Percentiles rank a stretch among this genome's conserved stretches.
Conservation (phyloP, 228 moss, liverwort and hornwort genomes). For the Sphagnum magellanicum region DNA sequence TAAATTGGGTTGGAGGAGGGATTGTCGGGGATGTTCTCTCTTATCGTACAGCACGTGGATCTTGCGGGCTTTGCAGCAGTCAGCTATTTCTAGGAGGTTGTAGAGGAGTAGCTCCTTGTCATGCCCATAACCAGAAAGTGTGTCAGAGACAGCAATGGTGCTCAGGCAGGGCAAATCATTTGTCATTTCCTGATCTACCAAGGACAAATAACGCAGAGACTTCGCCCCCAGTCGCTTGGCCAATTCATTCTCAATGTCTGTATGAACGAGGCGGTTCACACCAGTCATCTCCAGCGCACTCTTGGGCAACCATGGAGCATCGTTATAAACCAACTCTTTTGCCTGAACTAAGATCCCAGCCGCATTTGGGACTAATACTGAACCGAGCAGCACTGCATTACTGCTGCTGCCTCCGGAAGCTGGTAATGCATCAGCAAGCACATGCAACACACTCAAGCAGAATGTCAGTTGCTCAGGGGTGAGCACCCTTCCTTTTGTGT, state of each 20-base stretch:
- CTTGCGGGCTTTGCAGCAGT: constrained; percentile 76
- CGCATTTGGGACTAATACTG: constrained; percentile 64
- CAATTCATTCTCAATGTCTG: constrained; percentile 64
- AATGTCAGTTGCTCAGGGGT: constrained; percentile 65
- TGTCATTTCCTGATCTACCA: constrained; percentile 93
- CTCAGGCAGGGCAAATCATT: constrained; percentile 75
- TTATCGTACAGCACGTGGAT: constrained; percentile 81
- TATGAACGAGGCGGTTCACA: constrained; percentile 72
- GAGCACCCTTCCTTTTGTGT: constrained; percentile 44
- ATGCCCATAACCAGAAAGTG: constrained; percentile 44
- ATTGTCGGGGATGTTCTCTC: constrained; percentile 79
- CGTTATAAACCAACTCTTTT: constrained; percentile 81
- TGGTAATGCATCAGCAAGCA: constrained; percentile 63
- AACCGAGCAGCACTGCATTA: constrained; percentile 19
- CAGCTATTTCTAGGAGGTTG: constrained; percentile 76
- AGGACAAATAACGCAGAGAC: constrained; percentile 78
- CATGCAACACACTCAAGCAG: constrained; percentile 73
- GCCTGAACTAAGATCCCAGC: constrained; percentile 54
- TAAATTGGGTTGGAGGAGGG: constrained; percentile 81
- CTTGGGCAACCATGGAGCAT: constrained; percentile 87
- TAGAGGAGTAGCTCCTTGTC: constrained; percentile 50
- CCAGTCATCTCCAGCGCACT: constrained; percentile 59
- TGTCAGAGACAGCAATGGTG: constrained; percentile 49
- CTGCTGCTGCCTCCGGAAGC: constrained; percentile 25
- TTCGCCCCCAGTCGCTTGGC: constrained; percentile 78